phyloP scores from a whole-genome alignment of 352 stramenopile species.

The Phytophthora foliorum region DNA sequence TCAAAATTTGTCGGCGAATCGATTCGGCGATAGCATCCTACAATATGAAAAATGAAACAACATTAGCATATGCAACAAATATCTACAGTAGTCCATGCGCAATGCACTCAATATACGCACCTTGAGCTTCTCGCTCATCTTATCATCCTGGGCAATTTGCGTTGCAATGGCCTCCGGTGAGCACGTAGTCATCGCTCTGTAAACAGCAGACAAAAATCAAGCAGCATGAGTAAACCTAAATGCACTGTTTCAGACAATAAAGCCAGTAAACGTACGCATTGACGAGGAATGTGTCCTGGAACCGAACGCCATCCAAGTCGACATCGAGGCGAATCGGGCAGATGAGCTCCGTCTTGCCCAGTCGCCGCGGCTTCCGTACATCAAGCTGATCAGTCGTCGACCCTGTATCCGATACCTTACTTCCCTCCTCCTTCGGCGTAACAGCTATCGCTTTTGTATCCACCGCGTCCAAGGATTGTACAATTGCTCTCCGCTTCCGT shows the following conservation, averaged over 20 bases:
- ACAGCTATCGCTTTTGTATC: slow-evolving; percentile 3
- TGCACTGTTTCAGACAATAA: slow-evolving; percentile 1
- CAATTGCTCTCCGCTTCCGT: slow-evolving; percentile 65
- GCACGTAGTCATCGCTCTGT: slow-evolving; percentile 35
- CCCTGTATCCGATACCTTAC: slow-evolving; percentile 11
- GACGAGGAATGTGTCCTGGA: slow-evolving; percentile 82
- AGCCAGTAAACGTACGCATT: slow-evolving; percentile 55
- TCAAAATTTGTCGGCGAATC: slow-evolving; percentile 73
- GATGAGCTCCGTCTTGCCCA: slow-evolving; percentile 52
- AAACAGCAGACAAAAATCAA: not conserved
- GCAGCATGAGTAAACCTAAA: slow-evolving; percentile 4
- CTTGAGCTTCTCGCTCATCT: slow-evolving; percentile 56
- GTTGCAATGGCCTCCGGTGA: slow-evolving; percentile 67
- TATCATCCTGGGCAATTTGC: slow-evolving; percentile 72
- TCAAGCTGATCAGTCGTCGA: slow-evolving; percentile 28
- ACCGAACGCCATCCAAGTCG: slow-evolving; percentile 76
- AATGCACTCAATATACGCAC: slow-evolving; percentile 29
- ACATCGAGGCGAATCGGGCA: slow-evolving; percentile 84
- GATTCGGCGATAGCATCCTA: slow-evolving; percentile 76
- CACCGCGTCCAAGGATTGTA: slow-evolving; percentile 48
- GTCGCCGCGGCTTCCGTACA: slow-evolving; percentile 23
- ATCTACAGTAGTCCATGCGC: not conserved
- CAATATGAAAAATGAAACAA: slow-evolving; percentile 6
- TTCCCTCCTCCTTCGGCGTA: slow-evolving; percentile 3
- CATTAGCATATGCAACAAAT: slow-evolving; percentile 1